phyloP scores from a whole-genome alignment of 352 stramenopile genomes.

The Globisporangium cylindrosporum region DNA sequence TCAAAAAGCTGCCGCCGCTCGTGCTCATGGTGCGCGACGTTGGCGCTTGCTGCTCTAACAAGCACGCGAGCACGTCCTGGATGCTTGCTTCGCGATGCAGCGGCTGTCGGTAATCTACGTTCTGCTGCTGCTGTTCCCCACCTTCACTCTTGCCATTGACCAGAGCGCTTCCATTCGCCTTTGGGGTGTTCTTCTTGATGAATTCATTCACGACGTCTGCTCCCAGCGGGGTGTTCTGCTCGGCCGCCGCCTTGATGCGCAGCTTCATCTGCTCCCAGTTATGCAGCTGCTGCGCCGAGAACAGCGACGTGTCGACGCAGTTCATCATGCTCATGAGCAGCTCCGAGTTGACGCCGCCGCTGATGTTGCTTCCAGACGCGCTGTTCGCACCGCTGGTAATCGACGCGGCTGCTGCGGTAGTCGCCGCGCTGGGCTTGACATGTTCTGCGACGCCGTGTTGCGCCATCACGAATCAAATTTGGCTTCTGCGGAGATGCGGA shows the following conservation, averaged over 20 bases:
- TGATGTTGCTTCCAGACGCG: background rate
- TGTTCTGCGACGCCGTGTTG: constrained; percentile 7
- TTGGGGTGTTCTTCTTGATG: constrained; percentile 41
- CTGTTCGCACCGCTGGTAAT: background rate
- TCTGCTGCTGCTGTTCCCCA: constrained; percentile 11
- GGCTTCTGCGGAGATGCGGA: background rate
- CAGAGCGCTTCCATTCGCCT: constrained; percentile 22
- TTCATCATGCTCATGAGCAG: constrained; percentile 85
- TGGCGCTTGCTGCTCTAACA: constrained; percentile 67
- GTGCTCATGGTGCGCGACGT: constrained; percentile 45
- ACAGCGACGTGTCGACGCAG: constrained; percentile 81
- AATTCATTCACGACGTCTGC: constrained; percentile 29
- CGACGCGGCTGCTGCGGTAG: background rate
- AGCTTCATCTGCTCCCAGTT: constrained; percentile 83
- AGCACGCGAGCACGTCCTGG: constrained; percentile 71
- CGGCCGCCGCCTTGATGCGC: constrained; percentile 48
- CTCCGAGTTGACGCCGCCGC: constrained; percentile 56
- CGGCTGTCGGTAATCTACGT: constrained; percentile 44
- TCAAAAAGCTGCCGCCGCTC: constrained; percentile 48
- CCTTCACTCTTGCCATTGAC: constrained; percentile 12
- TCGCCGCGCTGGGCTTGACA: background rate
- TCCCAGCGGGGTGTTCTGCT: constrained; percentile 37
- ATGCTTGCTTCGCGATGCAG: constrained; percentile 75
- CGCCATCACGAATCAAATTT: constrained; percentile 1
- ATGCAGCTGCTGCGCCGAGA: constrained; percentile 63